Conservation (phyloP, 1,139 yeast genomes). For the Yamadazyma dendronema region DNA sequence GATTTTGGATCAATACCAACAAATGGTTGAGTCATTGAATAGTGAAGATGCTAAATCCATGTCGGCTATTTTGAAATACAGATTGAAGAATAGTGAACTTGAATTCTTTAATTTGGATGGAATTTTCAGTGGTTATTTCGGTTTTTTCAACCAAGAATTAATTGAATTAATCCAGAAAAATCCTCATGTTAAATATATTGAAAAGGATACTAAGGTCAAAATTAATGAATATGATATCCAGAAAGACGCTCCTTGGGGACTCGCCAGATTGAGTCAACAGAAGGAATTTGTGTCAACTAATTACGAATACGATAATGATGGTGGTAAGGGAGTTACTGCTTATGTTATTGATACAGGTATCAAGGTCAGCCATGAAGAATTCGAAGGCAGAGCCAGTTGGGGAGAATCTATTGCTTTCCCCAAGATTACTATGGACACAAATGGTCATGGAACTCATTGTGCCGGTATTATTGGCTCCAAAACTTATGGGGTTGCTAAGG, state of each 20-base stretch:
- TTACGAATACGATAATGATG: conserved; percentile 78
- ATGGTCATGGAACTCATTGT: conserved; percentile 94
- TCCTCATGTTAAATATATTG: conserved; percentile 76
- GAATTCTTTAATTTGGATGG: conserved; percentile 56
- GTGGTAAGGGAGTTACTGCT: conserved; percentile 93
- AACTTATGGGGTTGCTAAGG: conserved; percentile 76
- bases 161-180: conserved; percentile 67
- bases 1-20: conserved; percentile 39
- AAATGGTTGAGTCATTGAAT: conserved; percentile 41
- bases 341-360: conserved; percentile 92
- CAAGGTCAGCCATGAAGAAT: conserved; percentile 75
- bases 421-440: conserved; percentile 82
- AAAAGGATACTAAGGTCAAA: conserved; percentile 73
- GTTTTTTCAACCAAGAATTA: conserved; percentile 70
- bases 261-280: conserved; percentile 93
- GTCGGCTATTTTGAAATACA: conserved; percentile 14
- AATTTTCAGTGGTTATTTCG: conserved; percentile 63
- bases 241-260: conserved; percentile 64
- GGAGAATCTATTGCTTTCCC: conserved; percentile 87
- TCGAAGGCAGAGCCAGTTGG: conserved; percentile 92
- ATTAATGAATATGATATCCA: conserved; percentile 64
- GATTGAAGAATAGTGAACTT: conserved; percentile 10
- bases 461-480: conserved; percentile 81
- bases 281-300: conserved; percentile 69
- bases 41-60: conserved; percentile 3